Evolutionary conservation across 179 eudicot genomes (phyloP).

Genomic region (Dionaea muscipula): DNA sequence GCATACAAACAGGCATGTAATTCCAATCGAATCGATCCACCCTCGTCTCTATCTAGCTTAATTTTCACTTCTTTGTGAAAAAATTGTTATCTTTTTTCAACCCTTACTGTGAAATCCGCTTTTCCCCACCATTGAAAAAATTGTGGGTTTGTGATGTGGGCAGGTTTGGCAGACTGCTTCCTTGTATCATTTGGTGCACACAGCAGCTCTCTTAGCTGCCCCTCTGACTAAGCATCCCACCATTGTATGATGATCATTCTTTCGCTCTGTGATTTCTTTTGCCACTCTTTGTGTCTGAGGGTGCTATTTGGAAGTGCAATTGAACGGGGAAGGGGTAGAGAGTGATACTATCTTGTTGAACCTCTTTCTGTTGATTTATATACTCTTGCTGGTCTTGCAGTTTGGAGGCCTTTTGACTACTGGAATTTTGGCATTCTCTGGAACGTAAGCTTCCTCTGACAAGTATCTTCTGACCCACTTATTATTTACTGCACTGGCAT

Average conservation of each 20-base stretch:
- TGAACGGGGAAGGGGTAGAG: too few relatives aligned
- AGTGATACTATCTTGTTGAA: too few relatives aligned
- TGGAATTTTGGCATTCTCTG: slow-evolving; percentile 73
- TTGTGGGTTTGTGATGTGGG: slow-evolving; percentile 1
- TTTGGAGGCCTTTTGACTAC: slow-evolving; percentile 80
- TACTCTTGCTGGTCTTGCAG: slow-evolving; percentile 21
- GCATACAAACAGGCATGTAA: slow-evolving; percentile 52
- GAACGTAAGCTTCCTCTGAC: slow-evolving; percentile 50
- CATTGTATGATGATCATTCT: slow-evolving; percentile 61
- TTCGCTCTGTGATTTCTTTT: neutral
- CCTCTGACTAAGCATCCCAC: slow-evolving; percentile 60
- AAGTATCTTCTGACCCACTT: too few relatives aligned
- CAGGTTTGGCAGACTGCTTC: slow-evolving; percentile 97
- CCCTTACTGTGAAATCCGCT: neutral
- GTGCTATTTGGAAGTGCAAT: neutral
- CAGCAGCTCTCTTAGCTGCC: slow-evolving; percentile 69
- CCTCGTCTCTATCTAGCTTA: neutral
- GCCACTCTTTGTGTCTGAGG: neutral
- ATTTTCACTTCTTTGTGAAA: neutral
- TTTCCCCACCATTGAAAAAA: too few relatives aligned
- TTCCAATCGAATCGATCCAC: neutral
- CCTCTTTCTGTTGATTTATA: neutral
- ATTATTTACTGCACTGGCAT: too few relatives aligned
- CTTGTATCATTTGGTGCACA: slow-evolving; percentile 77
- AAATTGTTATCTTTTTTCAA: neutral